Evolutionary conservation across 2,329 filamentous ascomycete genomes (phyloP).

Genomic region (Chaetomium strumarium): DNA sequence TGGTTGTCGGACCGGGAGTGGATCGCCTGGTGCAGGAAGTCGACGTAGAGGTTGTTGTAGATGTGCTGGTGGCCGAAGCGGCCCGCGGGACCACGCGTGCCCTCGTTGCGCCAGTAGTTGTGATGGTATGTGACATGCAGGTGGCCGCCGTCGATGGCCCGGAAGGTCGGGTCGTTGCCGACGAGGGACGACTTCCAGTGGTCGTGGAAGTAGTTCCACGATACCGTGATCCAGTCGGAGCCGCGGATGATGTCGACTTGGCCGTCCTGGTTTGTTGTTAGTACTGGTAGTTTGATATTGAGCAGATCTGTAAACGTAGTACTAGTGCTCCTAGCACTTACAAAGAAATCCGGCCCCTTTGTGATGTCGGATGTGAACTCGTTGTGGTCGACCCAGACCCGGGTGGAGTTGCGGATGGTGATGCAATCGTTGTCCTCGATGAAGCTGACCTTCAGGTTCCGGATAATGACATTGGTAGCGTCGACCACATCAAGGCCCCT

Average conservation of each 20-base stretch:
- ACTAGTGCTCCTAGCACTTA: conserved; percentile 16
- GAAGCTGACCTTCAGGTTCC: conserved; percentile 28
- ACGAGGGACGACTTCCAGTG: conserved; percentile 43
- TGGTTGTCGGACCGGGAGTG: conserved; percentile 45
- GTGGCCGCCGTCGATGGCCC: conserved; percentile 37
- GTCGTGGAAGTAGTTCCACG: conserved; percentile 45
- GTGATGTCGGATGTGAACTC: conserved; percentile 40
- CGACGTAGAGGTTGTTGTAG: conserved; percentile 45
- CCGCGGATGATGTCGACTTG: conserved; percentile 41
- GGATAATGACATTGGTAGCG: conserved; percentile 33
- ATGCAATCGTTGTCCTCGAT: conserved; percentile 39
- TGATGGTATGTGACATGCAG: conserved; percentile 46
- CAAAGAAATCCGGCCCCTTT: conserved; percentile 35
- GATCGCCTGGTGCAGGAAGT: conserved; percentile 43
- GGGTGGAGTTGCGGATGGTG: conserved; percentile 39
- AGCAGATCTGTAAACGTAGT: too few species aligned
- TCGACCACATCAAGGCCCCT: conserved; percentile 30
- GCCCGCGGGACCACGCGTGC: conserved; percentile 42
- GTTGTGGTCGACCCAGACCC: conserved; percentile 44
- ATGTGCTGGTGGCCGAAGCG: conserved; percentile 45
- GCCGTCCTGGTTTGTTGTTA: conserved; percentile 31
- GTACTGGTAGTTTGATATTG: too few species aligned
- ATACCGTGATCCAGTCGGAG: conserved; percentile 41
- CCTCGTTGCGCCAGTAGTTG: conserved; percentile 42
- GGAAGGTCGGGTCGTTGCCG: conserved; percentile 36